Percentiles rank a stretch among this genome's conserved stretches.
phyloP scores from a whole-genome alignment of 129 eudicot species.

The Tagetes erecta region DNA sequence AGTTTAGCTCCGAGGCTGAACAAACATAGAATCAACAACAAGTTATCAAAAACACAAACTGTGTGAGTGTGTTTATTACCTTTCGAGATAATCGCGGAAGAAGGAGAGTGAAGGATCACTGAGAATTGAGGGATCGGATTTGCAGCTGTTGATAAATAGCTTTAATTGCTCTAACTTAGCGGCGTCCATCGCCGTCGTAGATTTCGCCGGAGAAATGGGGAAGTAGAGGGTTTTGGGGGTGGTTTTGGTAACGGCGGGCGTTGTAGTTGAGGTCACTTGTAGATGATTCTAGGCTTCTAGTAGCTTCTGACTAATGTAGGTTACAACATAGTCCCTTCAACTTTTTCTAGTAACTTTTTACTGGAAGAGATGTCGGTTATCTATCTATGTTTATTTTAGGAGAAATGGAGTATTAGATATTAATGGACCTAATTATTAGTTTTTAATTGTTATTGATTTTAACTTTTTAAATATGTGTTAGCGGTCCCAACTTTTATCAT shows the following conservation, averaged over 20 bases:
- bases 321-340: conserved; percentile 5
- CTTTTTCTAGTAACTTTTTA: too few species aligned
- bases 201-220: conserved; percentile 8
- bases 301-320: background rate
- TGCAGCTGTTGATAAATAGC: conserved; percentile 61
- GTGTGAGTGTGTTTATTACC: conserved; percentile 43
- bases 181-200: conserved; percentile 61
- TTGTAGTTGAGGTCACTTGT: conserved; percentile 2
- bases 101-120: conserved; percentile 87
- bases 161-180: conserved; percentile 53
- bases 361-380: too few species aligned
- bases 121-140: conserved; percentile 73
- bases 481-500: too few species aligned
- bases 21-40: background rate
- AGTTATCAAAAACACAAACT: background rate
- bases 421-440: too few species aligned
- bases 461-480: too few species aligned
- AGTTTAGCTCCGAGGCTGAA: conserved; percentile 82
- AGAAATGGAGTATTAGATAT: too few species aligned
- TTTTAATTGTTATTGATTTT: too few species aligned
- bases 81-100: conserved; percentile 85
- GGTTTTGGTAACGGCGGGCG: conserved; percentile 10
- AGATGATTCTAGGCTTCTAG: conserved; percentile 27
- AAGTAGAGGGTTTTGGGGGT: conserved; percentile 27
- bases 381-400: too few species aligned